A percentile compares a stretch with the other conserved stretches of the same genome.
These are phyloP conservation scores for Ammopiptanthus mongolicus DNA, from an alignment of 306 rosid genomes.

Conservation along the genomic window DNA sequence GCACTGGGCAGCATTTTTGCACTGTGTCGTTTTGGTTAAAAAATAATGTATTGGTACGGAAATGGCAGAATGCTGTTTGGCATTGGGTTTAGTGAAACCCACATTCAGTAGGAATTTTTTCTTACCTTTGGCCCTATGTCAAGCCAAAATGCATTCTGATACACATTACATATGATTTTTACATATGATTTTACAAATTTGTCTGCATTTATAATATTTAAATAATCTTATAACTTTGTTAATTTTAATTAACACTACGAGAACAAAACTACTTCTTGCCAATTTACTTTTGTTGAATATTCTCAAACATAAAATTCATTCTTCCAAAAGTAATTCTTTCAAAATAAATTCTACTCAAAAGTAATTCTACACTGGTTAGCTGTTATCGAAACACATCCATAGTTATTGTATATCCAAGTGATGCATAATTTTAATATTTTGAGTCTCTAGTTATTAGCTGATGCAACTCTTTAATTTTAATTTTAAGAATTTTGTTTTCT, in stretches of 20 bases:
- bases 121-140: neutral
- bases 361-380: neutral
- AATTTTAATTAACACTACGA: neutral
- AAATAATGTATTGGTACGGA: neutral
- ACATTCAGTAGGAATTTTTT: neutral
- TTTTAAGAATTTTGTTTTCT: neutral
- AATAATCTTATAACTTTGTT: too few species aligned
- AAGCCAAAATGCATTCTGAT: neutral
- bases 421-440: neutral
- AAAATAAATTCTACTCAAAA: neutral
- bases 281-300: neutral
- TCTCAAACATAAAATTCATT: neutral
- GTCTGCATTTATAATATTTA: neutral
- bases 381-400: neutral
- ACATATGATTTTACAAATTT: neutral
- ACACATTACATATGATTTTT: too few species aligned
- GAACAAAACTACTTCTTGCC: neutral
- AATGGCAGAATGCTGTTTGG: neutral
- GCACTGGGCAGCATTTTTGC: neutral
- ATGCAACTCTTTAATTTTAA: neutral
- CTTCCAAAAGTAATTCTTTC: neutral
- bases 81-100: neutral
- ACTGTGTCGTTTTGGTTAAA: constrained; percentile 5
- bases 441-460: neutral
- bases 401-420: neutral